Base-by-base conservation (phyloP, 768 basidiomycete species). In the Leccinellum luteum region DNA sequence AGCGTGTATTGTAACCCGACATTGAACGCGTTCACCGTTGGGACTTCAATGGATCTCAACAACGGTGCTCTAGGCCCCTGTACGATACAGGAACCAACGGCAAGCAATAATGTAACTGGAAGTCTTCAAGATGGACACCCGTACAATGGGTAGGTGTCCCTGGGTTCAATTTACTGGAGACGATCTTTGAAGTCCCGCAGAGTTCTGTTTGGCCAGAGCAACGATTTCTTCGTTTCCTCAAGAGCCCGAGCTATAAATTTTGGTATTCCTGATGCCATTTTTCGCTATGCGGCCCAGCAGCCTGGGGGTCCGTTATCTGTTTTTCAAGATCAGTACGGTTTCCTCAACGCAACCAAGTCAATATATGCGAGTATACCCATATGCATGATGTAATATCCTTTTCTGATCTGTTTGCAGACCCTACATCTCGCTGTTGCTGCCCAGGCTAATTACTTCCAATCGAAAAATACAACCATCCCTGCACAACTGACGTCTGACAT, bases 261-360 rank as follows among this genome's bases (percentile, higher is more conserved):
- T n/a, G 78, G 80, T n/a, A 67, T 90, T 0, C 78, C 88, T 15
- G 80, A 80, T 8, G 81, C 88, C 5, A 81, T 89, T 19, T 85
- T 83, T 60, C 78, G 77, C 10, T 73, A 74, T 50, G 86, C 86
- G 3, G 60, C 68, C 8, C 76, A 80, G 56, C 59, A 69, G 15
- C 66, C 74, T 7, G 68, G 69, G 21, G 83, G 83, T 3, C 64
- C 70, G 1, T 70, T 78, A 50, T 67, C 77, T 2, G 75, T 75
- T 8, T 88, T 86, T 63, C 75, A 81, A 58, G 56, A 74, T 25
- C 60, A 75, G 2, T 77, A 79, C 50, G 81, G 79, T 0, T 85
- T 89, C 62, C 61, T 83, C 61, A 77, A 81, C 61, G 64, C 80
- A 35, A 88, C 87, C 0, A 59, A 38, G 8, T 61, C 47, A 2